These are phyloP conservation scores for Aegilops longissima DNA, from an alignment of 176 grass and related monocot genomes.

Conservation along the genomic window DNA sequence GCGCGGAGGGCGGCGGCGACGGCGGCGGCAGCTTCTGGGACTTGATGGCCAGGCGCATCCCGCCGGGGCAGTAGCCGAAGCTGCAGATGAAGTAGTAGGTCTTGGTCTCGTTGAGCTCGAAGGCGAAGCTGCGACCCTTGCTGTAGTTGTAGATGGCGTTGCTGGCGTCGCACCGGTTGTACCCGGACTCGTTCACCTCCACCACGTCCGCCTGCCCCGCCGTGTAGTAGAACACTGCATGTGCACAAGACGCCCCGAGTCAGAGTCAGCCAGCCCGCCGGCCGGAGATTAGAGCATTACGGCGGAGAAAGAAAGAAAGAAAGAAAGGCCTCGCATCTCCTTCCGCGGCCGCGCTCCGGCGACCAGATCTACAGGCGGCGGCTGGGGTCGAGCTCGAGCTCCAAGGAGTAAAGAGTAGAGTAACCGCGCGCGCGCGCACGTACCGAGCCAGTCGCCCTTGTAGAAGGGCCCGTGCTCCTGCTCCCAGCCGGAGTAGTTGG, in stretches of 20 bases:
- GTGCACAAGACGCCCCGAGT: too few species aligned
- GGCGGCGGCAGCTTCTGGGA: conserved; percentile 65
- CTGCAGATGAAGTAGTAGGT: conserved; percentile 99
- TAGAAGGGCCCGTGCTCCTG: conserved; percentile 81
- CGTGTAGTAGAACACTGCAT: conserved; percentile 97
- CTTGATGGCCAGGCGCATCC: conserved; percentile 82
- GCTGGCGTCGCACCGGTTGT: conserved; percentile 85
- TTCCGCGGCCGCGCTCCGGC: neutral
- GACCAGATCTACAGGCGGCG: conserved; percentile 23
- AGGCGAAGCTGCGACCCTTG: conserved; percentile 91
- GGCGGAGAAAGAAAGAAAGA: too few species aligned
- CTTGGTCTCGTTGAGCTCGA: conserved; percentile 94
- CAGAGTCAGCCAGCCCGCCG: too few species aligned
- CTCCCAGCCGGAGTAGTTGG: conserved; percentile 86
- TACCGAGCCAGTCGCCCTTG: conserved; percentile 96
- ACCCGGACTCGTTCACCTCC: conserved; percentile 78
- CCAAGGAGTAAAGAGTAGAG: neutral
- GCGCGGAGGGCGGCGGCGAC: conserved; percentile 33
- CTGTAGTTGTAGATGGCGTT: conserved; percentile 95
- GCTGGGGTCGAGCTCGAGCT: neutral
- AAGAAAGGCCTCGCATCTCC: neutral
- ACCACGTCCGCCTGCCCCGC: conserved; percentile 88
- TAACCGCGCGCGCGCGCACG: neutral
- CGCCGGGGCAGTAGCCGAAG: conserved; percentile 87
- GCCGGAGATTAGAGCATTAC: neutral